Conservation (phyloP, 345 rosid species). For the Lepidium sativum region DNA sequence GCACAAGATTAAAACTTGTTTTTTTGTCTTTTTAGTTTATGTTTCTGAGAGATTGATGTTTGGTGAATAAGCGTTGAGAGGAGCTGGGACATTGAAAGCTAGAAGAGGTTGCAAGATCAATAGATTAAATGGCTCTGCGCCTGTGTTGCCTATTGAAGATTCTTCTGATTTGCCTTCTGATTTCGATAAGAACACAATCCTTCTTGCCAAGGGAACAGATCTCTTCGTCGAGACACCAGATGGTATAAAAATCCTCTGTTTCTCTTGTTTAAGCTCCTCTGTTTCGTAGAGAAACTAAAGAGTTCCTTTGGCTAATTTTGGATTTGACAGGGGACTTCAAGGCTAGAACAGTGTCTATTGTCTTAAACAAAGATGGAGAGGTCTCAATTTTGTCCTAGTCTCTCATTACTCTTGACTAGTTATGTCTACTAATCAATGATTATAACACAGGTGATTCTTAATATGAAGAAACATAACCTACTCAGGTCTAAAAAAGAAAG, state of each 20-base stretch:
- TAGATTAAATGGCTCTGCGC: slow-evolving; percentile 42
- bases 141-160: slow-evolving; percentile 65
- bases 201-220: slow-evolving; percentile 61
- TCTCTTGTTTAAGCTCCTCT: not conserved
- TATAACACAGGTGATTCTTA: slow-evolving; percentile 57
- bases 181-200: slow-evolving; percentile 44
- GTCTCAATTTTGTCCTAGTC: slow-evolving; percentile 22
- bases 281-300: slow-evolving; percentile 3
- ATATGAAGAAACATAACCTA: slow-evolving; percentile 53
- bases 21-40: not conserved
- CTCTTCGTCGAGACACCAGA: slow-evolving; percentile 75
- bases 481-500: slow-evolving; percentile 65
- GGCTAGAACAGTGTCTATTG: slow-evolving; percentile 52
- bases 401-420: not conserved
- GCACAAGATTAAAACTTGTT: not conserved
- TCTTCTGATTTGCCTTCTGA: slow-evolving; percentile 41
- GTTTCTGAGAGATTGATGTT: slow-evolving; percentile 15
- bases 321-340: slow-evolving; percentile 54
- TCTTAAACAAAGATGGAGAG: slow-evolving; percentile 51
- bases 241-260: slow-evolving; percentile 36
- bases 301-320: not conserved
- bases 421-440: not conserved
- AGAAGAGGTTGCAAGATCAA: slow-evolving; percentile 63
- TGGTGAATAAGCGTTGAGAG: slow-evolving; percentile 54
- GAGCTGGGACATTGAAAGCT: slow-evolving; percentile 79